These are phyloP conservation scores for Solanum peruvianum DNA, from an alignment of 257 asterid genomes.

Conservation along the genomic window DNA sequence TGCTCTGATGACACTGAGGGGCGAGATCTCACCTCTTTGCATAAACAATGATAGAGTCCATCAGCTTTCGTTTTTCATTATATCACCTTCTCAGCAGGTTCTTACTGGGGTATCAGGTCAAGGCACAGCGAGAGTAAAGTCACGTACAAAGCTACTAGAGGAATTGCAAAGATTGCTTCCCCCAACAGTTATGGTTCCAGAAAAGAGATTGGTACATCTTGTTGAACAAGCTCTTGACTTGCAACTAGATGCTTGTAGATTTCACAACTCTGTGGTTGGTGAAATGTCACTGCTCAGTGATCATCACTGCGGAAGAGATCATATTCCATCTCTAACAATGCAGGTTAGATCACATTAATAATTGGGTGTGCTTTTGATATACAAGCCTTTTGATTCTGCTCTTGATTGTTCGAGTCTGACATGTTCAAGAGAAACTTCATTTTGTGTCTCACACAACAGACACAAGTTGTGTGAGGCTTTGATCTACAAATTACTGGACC, in stretches of 20 bases:
- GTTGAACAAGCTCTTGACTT: conserved; percentile 79
- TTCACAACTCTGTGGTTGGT: conserved; percentile 51
- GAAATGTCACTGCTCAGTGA: conserved; percentile 66
- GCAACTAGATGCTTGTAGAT: conserved; percentile 63
- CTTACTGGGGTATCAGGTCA: conserved; percentile 21
- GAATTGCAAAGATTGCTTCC: conserved; percentile 71
- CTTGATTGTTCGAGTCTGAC: neutral
- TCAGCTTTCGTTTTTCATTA: conserved; percentile 47
- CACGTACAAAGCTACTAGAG: conserved; percentile 49
- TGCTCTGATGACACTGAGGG: conserved; percentile 70
- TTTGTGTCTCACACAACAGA: neutral
- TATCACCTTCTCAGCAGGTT: conserved; percentile 31
- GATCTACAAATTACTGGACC: neutral
- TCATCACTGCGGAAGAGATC: conserved; percentile 71
- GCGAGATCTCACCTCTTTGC: conserved; percentile 57
- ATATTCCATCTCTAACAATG: conserved; percentile 64
- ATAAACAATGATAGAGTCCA: conserved; percentile 39
- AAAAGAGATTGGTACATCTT: conserved; percentile 66
- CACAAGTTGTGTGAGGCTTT: neutral
- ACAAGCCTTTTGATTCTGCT: neutral
- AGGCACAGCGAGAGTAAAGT: conserved; percentile 22
- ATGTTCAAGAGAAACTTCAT: neutral
- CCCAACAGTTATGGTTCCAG: conserved; percentile 61
- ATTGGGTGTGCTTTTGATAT: neutral
- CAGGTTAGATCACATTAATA: conserved; percentile 37